Evolutionary conservation across 1,284 basidiomycete genomes (phyloP).

Genomic region (Stereum hirsutum): DNA sequence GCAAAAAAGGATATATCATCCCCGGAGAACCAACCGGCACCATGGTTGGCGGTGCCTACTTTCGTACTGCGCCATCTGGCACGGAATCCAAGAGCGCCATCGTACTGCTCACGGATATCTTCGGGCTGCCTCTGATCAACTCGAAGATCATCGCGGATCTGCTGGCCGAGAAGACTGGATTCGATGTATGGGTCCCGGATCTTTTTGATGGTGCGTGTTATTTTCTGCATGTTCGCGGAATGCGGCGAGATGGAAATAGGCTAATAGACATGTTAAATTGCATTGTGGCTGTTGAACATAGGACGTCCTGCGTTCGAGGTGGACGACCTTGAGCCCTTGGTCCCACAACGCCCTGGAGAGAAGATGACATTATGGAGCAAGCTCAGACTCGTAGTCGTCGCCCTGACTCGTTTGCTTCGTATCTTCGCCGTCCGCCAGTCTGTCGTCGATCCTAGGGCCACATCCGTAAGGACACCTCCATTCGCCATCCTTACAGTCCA

Average conservation of each 20-base stretch:
- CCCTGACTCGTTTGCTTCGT: constrained; percentile 21
- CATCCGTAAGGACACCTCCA: too few species aligned
- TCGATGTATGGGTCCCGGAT: constrained; percentile 59
- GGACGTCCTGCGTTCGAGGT: constrained; percentile 34
- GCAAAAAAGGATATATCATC: constrained; percentile 26
- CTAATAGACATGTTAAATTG: too few species aligned
- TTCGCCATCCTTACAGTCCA: background rate
- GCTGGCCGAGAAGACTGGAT: constrained; percentile 38
- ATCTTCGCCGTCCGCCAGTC: constrained; percentile 30
- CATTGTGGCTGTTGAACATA: constrained; percentile 13
- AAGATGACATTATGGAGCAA: constrained; percentile 23
- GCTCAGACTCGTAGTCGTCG: constrained; percentile 21
- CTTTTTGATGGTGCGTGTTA: constrained; percentile 31
- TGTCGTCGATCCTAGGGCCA: constrained; percentile 29
- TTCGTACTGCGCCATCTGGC: constrained; percentile 25
- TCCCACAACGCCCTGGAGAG: constrained; percentile 32
- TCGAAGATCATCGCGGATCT: constrained; percentile 56
- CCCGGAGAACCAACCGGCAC: constrained; percentile 31
- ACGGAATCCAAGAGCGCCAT: constrained; percentile 32
- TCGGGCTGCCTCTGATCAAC: constrained; percentile 47
- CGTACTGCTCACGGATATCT: constrained; percentile 51
- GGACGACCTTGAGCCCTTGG: constrained; percentile 22
- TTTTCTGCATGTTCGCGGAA: too few species aligned
- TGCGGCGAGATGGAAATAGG: too few species aligned
- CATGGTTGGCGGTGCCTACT: constrained; percentile 33